phyloP scores from a whole-genome alignment of 768 basidiomycete genomes.

The Boletus sensibilis region DNA sequence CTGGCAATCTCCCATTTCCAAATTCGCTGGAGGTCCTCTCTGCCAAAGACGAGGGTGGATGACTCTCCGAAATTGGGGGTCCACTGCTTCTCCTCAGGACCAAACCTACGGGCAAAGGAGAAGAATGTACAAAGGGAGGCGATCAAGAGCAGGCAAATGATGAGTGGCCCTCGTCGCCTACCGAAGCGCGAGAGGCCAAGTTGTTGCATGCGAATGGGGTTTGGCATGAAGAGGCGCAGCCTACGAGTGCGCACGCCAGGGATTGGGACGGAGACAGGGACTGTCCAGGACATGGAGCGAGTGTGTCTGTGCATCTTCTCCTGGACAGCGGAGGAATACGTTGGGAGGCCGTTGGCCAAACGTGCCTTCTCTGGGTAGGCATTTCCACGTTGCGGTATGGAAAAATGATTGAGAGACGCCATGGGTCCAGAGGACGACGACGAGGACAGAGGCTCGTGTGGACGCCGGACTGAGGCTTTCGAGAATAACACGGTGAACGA shows the following conservation, averaged over 20 bases:
- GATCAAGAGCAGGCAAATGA: constrained; percentile 49
- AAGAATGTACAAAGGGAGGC: constrained; percentile 54
- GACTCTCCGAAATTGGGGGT: constrained; percentile 57
- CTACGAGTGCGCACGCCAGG: constrained; percentile 57
- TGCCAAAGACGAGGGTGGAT: constrained; percentile 70
- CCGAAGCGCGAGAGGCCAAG: constrained; percentile 56
- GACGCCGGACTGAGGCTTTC: constrained; percentile 19
- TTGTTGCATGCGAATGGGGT: constrained; percentile 59
- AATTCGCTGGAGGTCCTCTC: constrained; percentile 82
- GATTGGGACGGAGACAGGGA: constrained; percentile 57
- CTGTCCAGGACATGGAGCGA: constrained; percentile 52
- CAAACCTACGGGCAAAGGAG: constrained; percentile 60
- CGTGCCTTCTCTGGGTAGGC: constrained; percentile 45
- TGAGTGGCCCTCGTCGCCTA: constrained; percentile 52
- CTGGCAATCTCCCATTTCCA: constrained; percentile 96
- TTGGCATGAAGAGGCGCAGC: constrained; percentile 58
- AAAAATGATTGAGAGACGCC: constrained; percentile 50
- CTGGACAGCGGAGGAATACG: constrained; percentile 56
- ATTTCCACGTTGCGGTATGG: constrained; percentile 45
- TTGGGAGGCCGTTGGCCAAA: constrained; percentile 44
- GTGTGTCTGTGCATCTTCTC: constrained; percentile 60
- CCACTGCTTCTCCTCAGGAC: constrained; percentile 62
- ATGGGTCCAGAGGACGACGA: constrained; percentile 27
- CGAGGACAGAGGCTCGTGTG: constrained; percentile 18
- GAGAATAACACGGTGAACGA: constrained; percentile 7